These are phyloP conservation scores for Astraeus odoratus DNA, from an alignment of 768 basidiomycete genomes.

Conservation along the genomic window DNA sequence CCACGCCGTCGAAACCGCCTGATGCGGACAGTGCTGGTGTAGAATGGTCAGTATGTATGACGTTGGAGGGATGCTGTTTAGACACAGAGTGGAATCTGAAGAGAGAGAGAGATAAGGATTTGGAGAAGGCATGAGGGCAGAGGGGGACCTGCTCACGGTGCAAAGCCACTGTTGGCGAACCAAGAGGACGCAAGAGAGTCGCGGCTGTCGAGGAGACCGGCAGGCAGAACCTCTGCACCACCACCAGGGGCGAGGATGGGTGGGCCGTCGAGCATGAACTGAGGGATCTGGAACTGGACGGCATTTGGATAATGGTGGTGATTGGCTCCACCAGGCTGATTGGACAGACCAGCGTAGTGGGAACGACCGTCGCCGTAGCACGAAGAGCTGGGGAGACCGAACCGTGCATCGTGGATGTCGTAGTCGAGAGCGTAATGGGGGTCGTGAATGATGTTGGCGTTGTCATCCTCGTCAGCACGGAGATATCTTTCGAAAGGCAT, in stretches of 20 bases:
- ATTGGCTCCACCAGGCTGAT: not conserved
- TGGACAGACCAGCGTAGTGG: constrained; percentile 1
- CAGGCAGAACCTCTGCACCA: constrained; percentile 66
- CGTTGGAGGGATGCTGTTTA: constrained; percentile 6
- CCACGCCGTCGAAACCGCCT: not conserved
- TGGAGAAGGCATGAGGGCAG: not conserved
- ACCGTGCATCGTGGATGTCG: constrained; percentile 12
- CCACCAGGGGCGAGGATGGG: constrained; percentile 65
- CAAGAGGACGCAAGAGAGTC: constrained; percentile 35
- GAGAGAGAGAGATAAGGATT: not conserved
- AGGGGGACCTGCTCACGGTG: constrained; percentile 15
- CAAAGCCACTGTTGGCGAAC: constrained; percentile 44
- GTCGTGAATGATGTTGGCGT: constrained; percentile 2
- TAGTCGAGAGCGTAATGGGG: too few relatives aligned
- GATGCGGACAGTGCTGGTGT: not conserved
- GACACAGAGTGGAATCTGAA: constrained; percentile 20
- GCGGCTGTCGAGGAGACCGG: constrained; percentile 28
- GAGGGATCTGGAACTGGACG: constrained; percentile 55
- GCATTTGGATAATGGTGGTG: constrained; percentile 14
- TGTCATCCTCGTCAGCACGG: constrained; percentile 14
- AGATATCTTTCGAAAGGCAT: constrained; percentile 42
- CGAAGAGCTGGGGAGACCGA: constrained; percentile 1
- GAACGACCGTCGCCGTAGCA: constrained; percentile 1
- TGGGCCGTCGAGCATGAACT: constrained; percentile 50
- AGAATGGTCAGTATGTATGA: not conserved